phyloP scores from a whole-genome alignment of 768 basidiomycete species.

The Amanita phalloides region DNA sequence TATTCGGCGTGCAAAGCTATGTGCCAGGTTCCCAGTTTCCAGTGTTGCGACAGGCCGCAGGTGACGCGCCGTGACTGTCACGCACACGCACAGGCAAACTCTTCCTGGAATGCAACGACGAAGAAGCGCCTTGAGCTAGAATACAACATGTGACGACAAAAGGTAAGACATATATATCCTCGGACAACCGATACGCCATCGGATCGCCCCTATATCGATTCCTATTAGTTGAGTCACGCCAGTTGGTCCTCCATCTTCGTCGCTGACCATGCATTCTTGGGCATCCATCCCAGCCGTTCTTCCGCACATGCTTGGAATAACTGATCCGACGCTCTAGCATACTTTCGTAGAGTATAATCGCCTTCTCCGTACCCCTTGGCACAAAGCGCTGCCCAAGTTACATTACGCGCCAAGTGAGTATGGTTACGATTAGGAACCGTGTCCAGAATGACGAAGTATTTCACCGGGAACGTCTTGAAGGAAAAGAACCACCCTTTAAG shows the following conservation, averaged over 20 bases:
- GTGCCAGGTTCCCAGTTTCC: no score
- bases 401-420: constrained; percentile 9
- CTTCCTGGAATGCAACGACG: no score
- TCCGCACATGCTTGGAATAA: constrained; percentile 9
- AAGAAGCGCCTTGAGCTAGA: no score
- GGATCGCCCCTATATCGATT: no score
- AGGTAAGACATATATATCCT: no score
- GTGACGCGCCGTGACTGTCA: no score
- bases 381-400: constrained; percentile 20
- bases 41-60: no score
- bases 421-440: constrained; percentile 9
- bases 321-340: constrained; percentile 5
- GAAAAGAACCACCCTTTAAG: constrained; percentile 14
- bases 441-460: constrained; percentile 19
- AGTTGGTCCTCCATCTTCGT: background rate
- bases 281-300: constrained; percentile 1
- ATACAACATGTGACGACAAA: no score
- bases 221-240: no score
- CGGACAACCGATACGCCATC: no score
- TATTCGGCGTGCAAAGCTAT: no score
- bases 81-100: no score
- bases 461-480: constrained; percentile 20
- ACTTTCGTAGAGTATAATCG: constrained; percentile 3
- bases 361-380: constrained; percentile 17
- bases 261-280: background rate